Evolutionary conservation across 2,329 filamentous ascomycete species (phyloP), one percentile per base, ranked within the genome.

Genomic region (Alternaria hordeiaustralica): DNA sequence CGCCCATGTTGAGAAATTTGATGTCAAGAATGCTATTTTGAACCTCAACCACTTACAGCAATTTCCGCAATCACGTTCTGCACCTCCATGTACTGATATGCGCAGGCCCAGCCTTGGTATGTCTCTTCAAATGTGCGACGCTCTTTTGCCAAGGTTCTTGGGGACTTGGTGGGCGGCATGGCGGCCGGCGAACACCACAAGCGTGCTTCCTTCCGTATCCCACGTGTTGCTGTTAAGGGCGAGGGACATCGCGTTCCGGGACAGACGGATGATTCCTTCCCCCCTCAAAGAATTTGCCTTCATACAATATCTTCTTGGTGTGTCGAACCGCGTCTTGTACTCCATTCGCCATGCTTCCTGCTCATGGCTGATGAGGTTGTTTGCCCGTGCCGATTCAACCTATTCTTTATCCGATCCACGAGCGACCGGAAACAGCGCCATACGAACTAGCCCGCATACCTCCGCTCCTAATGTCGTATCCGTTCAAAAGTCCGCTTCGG

Each of bases 41-140:
- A 21, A 23, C 3, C 20, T 45, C 49, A 13, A 36, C 49, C 49
- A 51, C 28, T 51, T 33, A 36, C 28, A 51, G 3, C 18, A 11
- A 33, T 51, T 12, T 3, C 18, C 12, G 18, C 49, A 9, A 51
- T 36, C 49, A 51, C 49, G 20, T 36, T 51, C 13, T 28, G 49
- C 49, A 12, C 18, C 18, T 33, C 5, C 49, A 51, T 51, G 15
- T 28, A 33, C 18, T 51, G 2, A 11, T 5, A 4, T 51, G 26
- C 10, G 49, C 49, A 51, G 12, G 49, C 49, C 49, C 49, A 51
- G 49, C 49, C 49, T 51, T 51, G 49, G 49, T 51, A 23, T n/a
- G 18, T 51, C 49, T 36, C 30, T 28, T 51, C 18, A 18, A 33
- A 20, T 33, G 21, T 51, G 49, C 11, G 30, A 36, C 28, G 18